Evolutionary conservation across 805 yeast species (phyloP), one percentile per base, ranked within the genome.

Genomic region (Osmozyma mogii): DNA sequence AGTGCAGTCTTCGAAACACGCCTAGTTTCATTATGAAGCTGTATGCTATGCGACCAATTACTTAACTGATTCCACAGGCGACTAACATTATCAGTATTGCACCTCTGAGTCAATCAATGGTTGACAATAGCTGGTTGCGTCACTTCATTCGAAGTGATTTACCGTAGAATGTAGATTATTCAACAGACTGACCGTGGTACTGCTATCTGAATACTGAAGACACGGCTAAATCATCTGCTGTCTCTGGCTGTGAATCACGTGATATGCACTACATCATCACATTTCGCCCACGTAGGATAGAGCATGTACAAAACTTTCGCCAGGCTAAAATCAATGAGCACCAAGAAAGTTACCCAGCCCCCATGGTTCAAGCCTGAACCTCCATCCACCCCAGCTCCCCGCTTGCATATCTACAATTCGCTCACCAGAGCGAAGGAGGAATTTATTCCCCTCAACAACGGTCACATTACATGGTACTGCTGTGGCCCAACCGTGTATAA

Each of bases 401-500:
- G 37, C 19, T 65, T 88, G 43, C 78, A 75, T 47, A 52, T 88
- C 25, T 85, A 73, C 69, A 88, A 88, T 61, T 73, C 95, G 4
- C 66, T 89, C 44, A 89, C 97, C 3, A 68, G 94, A 45, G 56
- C 75, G 18, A 89, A 89, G 50, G 83, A 74, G 22, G 80, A 67
- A 34, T 89, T 92, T 46, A 55, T 76, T n/a, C 94, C 97, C 2
- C 57, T 65, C 33, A 59, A 64, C 16, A 71, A 72, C 3, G 71
- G 72, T 36, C 72, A 70, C 35, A 82, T 92, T 28, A 71, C 87
- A 1, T 92, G 98, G 98, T 92, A 92, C 62, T 83, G 87, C 34
- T 92, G 98, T 70, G 98, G 98, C 5, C 98, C 98, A 9, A 92
- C 98, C 0, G 98, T 92, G 10, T 92, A 92, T 51, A 95, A 92